phyloP scores from a whole-genome alignment of 768 basidiomycete genomes.

The Pisolithus orientalis region DNA sequence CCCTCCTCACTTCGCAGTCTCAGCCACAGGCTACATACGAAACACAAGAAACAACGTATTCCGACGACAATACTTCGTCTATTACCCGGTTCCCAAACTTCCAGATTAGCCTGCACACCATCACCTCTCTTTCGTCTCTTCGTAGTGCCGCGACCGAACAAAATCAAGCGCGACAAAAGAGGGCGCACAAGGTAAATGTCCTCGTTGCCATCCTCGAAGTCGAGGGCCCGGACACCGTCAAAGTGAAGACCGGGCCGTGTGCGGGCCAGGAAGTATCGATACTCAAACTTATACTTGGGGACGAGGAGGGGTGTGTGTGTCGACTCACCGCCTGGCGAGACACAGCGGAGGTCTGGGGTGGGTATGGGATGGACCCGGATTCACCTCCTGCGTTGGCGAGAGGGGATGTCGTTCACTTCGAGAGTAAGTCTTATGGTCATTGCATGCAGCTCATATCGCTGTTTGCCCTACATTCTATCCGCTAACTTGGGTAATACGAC shows the following conservation, averaged over 20 bases:
- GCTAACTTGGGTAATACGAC: background rate
- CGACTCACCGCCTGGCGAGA: constrained; percentile 79
- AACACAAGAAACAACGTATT: constrained; percentile 48
- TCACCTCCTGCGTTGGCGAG: constrained; percentile 36
- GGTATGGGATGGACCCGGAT: constrained; percentile 32
- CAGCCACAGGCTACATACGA: constrained; percentile 25
- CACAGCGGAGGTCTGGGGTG: constrained; percentile 66
- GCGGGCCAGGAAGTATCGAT: constrained; percentile 65
- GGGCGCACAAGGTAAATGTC: constrained; percentile 45
- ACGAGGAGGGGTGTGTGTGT: constrained; percentile 61
- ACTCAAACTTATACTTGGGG: constrained; percentile 66
- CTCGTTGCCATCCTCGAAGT: constrained; percentile 68
- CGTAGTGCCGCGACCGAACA: constrained; percentile 11
- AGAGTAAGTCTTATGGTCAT: constrained; percentile 42
- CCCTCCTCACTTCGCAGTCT: constrained; percentile 24
- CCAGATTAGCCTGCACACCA: constrained; percentile 59
- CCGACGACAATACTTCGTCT: constrained; percentile 31
- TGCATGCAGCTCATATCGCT: background rate
- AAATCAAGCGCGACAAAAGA: background rate
- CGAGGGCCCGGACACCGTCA: constrained; percentile 67
- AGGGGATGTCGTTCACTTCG: constrained; percentile 66
- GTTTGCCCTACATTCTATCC: background rate
- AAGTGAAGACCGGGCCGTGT: constrained; percentile 60
- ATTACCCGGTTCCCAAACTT: constrained; percentile 71
- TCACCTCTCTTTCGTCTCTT: constrained; percentile 47